Conservation (phyloP, 2,329 filamentous ascomycete genomes). For the Septoria linicola region DNA sequence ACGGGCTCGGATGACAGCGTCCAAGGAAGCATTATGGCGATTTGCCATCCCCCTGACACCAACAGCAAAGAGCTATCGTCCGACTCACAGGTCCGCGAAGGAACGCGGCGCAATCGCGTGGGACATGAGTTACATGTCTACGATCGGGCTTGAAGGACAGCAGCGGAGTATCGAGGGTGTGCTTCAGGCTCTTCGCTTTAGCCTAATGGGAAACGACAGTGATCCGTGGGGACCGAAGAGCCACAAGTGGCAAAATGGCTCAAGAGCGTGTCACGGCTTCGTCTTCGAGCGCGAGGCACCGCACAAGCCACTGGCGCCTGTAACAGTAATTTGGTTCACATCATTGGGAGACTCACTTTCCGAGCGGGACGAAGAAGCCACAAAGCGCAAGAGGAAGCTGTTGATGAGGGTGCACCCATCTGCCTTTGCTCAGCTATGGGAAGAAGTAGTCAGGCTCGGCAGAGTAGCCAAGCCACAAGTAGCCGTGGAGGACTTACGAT, state of each 20-base stretch:
- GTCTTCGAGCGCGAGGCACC: conserved; percentile 56
- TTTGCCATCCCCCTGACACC: conserved; percentile 83
- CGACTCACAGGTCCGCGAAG: conserved; percentile 76
- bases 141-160: conserved; percentile 72
- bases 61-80: conserved; percentile 83
- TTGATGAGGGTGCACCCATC: conserved; percentile 81
- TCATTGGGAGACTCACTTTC: conserved; percentile 28
- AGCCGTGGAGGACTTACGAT: conserved; percentile 67
- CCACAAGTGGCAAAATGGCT: conserved; percentile 68
- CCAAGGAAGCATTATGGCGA: conserved; percentile 79
- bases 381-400: conserved; percentile 52
- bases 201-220: conserved; percentile 25
- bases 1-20: conserved; percentile 80
- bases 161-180: conserved; percentile 63
- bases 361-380: conserved; percentile 29
- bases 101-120: conserved; percentile 77
- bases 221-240: conserved; percentile 62
- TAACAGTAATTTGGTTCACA: conserved; percentile 73
- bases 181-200: conserved; percentile 64
- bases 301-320: conserved; percentile 64
- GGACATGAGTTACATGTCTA: conserved; percentile 94
- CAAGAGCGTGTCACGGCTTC: conserved; percentile 59
- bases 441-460: conserved; percentile 57
- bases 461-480: conserved; percentile 63
- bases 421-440: conserved; percentile 69